Conservation (phyloP, 2,329 filamentous ascomycete species). For the Aspergillus fumigatus region DNA sequence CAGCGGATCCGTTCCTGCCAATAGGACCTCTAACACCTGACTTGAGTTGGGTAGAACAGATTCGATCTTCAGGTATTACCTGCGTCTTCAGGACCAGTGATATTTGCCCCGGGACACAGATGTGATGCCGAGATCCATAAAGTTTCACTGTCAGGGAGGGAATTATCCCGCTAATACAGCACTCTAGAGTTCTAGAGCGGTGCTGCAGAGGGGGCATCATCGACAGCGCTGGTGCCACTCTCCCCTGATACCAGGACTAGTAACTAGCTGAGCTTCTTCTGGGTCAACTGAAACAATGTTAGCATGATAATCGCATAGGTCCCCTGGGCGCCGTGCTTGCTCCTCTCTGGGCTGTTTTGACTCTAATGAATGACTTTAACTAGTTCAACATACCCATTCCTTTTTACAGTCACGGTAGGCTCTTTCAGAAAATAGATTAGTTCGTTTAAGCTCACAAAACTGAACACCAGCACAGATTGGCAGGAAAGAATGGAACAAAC, state of each 20-base stretch:
- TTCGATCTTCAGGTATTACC: background rate
- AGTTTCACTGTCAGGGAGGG: background rate
- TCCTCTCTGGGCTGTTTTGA: background rate
- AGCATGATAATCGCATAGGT: background rate
- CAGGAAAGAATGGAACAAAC: slow-evolving; percentile 26
- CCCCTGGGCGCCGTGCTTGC: background rate
- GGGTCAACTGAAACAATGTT: slow-evolving; percentile 21
- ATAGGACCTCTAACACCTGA: background rate
- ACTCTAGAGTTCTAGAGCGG: background rate
- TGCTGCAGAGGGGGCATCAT: background rate
- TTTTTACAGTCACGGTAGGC: slow-evolving; percentile 95
- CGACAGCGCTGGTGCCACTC: background rate
- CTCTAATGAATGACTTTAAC: background rate
- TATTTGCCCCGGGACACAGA: background rate
- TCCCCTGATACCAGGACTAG: background rate
- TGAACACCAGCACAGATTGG: background rate
- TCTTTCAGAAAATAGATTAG: slow-evolving; percentile 44
- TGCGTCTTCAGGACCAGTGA: background rate
- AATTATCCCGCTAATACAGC: background rate
- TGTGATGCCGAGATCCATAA: background rate
- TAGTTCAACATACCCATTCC: slow-evolving; percentile 66
- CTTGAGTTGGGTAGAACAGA: background rate
- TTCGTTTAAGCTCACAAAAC: background rate
- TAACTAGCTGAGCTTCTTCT: slow-evolving; percentile 22
- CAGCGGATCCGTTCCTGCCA: background rate